These are phyloP conservation scores for Ceratopteris richardii DNA, from an alignment of 75 land plant species.

Conservation along the genomic window DNA sequence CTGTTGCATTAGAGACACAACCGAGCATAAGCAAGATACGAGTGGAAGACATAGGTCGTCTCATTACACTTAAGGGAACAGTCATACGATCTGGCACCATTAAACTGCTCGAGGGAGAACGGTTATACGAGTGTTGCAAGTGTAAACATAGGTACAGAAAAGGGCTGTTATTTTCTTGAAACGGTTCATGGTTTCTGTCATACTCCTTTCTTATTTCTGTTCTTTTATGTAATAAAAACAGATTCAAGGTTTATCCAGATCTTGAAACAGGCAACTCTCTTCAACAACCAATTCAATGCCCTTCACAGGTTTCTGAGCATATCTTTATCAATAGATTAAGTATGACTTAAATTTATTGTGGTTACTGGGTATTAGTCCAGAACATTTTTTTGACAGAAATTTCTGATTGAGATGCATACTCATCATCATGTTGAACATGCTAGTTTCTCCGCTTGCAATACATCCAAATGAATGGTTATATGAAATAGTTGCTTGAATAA, in stretches of 20 bases:
- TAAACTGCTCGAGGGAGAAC: slow-evolving; percentile 93
- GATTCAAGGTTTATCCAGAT: slow-evolving; percentile 77
- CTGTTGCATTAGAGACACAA: slow-evolving; percentile 44
- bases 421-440: no score
- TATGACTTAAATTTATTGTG: no score
- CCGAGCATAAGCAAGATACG: slow-evolving; percentile 82
- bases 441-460: no score
- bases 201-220: no score
- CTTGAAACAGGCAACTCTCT: slow-evolving; percentile 67
- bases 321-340: no score
- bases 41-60: slow-evolving; percentile 67
- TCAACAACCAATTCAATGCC: slow-evolving; percentile 56
- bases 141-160: slow-evolving; percentile 62
- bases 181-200: no score
- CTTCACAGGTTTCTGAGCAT: slow-evolving; percentile 47
- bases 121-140: slow-evolving; percentile 62
- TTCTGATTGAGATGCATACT: no score
- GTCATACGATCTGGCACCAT: slow-evolving; percentile 80
- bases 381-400: no score
- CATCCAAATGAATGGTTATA: no score
- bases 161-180: background rate
- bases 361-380: no score
- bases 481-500: no score
- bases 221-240: slow-evolving; percentile 10
- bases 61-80: slow-evolving; percentile 85